Evolutionary conservation across 306 rosid species (phyloP), one percentile per base, ranked within the genome.

Genomic region (Gynostemma pentaphyllum): DNA sequence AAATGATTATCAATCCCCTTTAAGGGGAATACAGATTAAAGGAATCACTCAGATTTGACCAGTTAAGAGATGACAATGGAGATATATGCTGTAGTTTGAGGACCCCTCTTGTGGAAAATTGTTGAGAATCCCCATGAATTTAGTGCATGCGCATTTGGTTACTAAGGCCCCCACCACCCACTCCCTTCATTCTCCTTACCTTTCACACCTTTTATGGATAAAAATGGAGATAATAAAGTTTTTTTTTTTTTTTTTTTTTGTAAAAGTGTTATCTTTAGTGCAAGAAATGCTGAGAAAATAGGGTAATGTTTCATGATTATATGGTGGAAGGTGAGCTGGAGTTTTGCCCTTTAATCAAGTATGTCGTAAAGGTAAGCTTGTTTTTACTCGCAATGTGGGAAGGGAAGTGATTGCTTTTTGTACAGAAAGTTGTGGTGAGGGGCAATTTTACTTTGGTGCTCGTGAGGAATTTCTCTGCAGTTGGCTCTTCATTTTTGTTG

Each of bases 81-180:
- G 83, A 77, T 69, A 47, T 84, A 74, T 81, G 84, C 82, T 85
- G 87, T 79, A 78, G 79, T 66, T 76, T 76, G 81, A 69, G 83
- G 66, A 74, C 76, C 79, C 78, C 56, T 81, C 77, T 72, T 71
- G 65, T 46, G 70, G n/a, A 66, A 67, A 71, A 71, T n/a, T 80
- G 72, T 78, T 81, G 76, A 59, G 75, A 13, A 51, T 77, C 68
- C 73, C 73, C 68, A 79, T 79, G 78, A 80, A 78, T 68, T 64
- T 68, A 79, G 83, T 72, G 96, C 96, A 88, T 85, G 96, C 96
- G 94, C 82, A 87, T 83, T 74, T 51, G 86, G 83, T 82, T 52
- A 68, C 44, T 39, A 34, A 74, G 94, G 94, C 59, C 90, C n/a
- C 44, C 23, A 74, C 80, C 79, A 74, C 77, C 80, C 9, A 11